These are phyloP conservation scores for Pleurotus tuber-regium DNA, from an alignment of 768 basidiomycete species.

Conservation along the genomic window DNA sequence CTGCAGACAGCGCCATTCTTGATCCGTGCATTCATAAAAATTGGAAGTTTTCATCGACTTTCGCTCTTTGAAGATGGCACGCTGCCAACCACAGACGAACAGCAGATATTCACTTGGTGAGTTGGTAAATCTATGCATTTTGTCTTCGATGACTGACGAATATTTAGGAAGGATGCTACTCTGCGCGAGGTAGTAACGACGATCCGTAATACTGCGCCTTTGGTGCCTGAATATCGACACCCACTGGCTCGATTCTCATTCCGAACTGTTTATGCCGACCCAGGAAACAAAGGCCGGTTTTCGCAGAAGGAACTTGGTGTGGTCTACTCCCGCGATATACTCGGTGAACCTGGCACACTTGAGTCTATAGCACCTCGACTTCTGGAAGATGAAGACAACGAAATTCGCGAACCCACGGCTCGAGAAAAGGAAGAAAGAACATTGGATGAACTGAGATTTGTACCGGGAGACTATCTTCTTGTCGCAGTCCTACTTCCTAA, in stretches of 20 bases:
- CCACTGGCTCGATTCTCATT: slow-evolving; percentile 82
- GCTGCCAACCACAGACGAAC: slow-evolving; percentile 76
- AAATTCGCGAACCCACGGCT: slow-evolving; percentile 34
- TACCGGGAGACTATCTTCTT: slow-evolving; percentile 78
- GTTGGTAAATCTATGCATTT: slow-evolving; percentile 12
- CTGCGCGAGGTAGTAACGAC: slow-evolving; percentile 76
- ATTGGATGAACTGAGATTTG: slow-evolving; percentile 75
- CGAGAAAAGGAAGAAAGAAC: slow-evolving; percentile 64
- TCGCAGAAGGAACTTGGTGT: slow-evolving; percentile 77
- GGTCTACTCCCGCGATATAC: slow-evolving; percentile 81
- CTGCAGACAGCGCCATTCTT: slow-evolving; percentile 76
- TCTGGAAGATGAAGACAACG: slow-evolving; percentile 45
- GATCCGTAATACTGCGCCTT: slow-evolving; percentile 69
- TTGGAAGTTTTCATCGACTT: slow-evolving; percentile 73
- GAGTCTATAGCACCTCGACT: slow-evolving; percentile 57
- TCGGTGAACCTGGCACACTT: slow-evolving; percentile 73
- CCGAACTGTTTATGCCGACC: slow-evolving; percentile 76
- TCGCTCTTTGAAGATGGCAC: slow-evolving; percentile 75
- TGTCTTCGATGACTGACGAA: neutral
- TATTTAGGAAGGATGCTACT: slow-evolving; percentile 75
- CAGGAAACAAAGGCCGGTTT: slow-evolving; percentile 67
- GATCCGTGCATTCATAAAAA: slow-evolving; percentile 79
- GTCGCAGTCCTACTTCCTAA: slow-evolving; percentile 77
- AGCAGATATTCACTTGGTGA: slow-evolving; percentile 80
- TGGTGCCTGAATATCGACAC: slow-evolving; percentile 70